phyloP scores from a whole-genome alignment of 305 asterid species.

The Fraxinus baroniana region DNA sequence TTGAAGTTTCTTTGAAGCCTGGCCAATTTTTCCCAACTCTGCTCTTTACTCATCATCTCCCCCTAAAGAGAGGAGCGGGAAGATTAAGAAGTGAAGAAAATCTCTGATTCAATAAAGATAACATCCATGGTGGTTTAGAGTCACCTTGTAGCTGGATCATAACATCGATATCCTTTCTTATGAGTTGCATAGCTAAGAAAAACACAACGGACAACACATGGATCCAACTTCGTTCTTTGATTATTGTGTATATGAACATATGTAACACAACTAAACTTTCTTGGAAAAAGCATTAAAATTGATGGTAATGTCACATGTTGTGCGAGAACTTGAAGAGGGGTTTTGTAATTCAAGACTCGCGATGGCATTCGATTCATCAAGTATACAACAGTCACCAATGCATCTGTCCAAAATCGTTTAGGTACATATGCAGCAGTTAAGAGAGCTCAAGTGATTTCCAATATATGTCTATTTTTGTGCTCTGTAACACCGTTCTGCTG shows the following conservation, averaged over 20 bases:
- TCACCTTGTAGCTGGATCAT: not conserved
- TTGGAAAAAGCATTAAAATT: not conserved
- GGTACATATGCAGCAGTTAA: not conserved
- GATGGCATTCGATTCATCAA: conserved; percentile 15
- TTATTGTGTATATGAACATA: not conserved
- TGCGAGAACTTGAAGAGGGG: not conserved
- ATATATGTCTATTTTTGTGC: not conserved
- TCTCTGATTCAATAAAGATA: not conserved
- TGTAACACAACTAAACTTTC: not conserved
- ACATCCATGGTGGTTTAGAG: not conserved
- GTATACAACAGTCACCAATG: not conserved
- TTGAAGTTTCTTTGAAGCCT: not conserved
- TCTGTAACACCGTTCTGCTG: not conserved
- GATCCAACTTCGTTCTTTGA: not conserved
- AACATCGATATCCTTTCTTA: not conserved
- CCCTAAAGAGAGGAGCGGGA: not conserved
- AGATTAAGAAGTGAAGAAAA: not conserved
- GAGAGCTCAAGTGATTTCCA: not conserved
- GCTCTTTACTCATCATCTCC: not conserved
- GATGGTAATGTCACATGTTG: not conserved
- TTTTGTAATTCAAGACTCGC: not conserved
- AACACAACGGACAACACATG: not conserved
- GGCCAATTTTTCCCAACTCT: not conserved
- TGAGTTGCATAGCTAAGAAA: not conserved
- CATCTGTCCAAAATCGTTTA: not conserved